Base-by-base conservation (phyloP, 1,139 yeast species). In the Blastobotrys indianensis region DNA sequence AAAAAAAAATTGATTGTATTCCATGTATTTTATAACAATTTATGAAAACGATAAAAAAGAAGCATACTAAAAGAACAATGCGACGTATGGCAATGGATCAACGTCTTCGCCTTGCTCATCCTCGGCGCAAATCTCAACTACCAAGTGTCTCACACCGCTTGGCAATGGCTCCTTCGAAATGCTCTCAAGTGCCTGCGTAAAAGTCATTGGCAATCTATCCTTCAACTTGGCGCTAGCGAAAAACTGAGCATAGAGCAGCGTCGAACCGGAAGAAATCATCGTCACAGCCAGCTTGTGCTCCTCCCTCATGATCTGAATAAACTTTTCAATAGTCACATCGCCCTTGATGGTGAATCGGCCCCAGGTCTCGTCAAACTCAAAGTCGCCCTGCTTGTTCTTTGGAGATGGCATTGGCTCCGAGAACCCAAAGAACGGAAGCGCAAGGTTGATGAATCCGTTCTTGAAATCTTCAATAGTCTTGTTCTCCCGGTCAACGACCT, bases 341-440 rank as follows among this genome's bases (percentile, higher is more conserved):
- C 92, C 94, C 45, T 79, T 62, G 46, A 92, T 69, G 57, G 83
- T 90, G 64, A 90, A 90, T 64, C 97, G 78, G 61, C 88, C 97
- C 99, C 99, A 92, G 58, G 90, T 87, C 67, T 76, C 79, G 66
- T 94, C 98, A 59, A 85, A 84, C 50, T 73, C 74, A 58, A 85
- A 83, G 50, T 73, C 73, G 15, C 61, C 84, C 58, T 88, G 88
- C 63, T 82, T 79, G 49, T 85, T 83, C 67, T 84, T 81, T 44
- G 86, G 77, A 32, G 96, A 85, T 44, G 82, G 81, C 60, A 92
- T 80, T 46, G 99, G 99, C 68, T 94, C 98, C 7, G 96, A 86
- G 64, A 92, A 92, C 8, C 96, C 98, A 63, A 94, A 79, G 71
- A 94, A 92, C 53, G 98, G 98, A 54, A 94, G 76, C 0, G 99